These are phyloP conservation scores for Talaromyces sp. DNA, from an alignment of 2,329 filamentous ascomycete species.

Conservation along the genomic window DNA sequence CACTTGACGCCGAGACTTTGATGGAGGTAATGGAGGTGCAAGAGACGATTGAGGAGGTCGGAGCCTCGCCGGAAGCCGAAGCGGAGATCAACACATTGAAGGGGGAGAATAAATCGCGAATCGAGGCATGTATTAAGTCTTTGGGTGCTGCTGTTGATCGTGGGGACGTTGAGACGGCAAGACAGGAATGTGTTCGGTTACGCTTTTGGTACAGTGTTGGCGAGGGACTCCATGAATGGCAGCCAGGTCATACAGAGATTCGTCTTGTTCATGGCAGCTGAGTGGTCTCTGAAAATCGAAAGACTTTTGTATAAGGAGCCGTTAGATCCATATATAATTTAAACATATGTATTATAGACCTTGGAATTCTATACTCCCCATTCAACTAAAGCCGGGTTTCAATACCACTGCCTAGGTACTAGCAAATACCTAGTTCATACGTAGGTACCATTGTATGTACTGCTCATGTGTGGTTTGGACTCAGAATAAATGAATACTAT, in stretches of 20 bases:
- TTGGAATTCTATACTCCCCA: background rate
- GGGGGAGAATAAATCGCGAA: constrained; percentile 67
- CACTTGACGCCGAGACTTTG: constrained; percentile 71
- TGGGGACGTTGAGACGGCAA: constrained; percentile 69
- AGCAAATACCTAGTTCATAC: too few relatives aligned
- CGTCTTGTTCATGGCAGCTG: constrained; percentile 56
- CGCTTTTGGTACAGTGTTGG: constrained; percentile 90
- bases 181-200: constrained; percentile 72
- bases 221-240: constrained; percentile 80
- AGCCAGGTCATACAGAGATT: constrained; percentile 67
- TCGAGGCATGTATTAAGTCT: constrained; percentile 63
- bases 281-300: constrained; percentile 16
- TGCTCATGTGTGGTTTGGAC: too few relatives aligned
- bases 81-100: constrained; percentile 67
- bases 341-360: background rate
- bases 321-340: background rate
- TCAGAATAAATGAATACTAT: too few relatives aligned
- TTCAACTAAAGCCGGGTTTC: too few relatives aligned
- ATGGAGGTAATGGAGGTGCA: constrained; percentile 85
- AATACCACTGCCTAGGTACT: too few relatives aligned
- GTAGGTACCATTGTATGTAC: too few relatives aligned
- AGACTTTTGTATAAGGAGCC: background rate
- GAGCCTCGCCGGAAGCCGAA: constrained; percentile 53
- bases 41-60: constrained; percentile 71
- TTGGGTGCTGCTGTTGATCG: constrained; percentile 67